Percentiles rank a stretch among this genome's conserved stretches.
Evolutionary conservation across 768 basidiomycete genomes (phyloP).

Genomic region (Asterophora parasitica): DNA sequence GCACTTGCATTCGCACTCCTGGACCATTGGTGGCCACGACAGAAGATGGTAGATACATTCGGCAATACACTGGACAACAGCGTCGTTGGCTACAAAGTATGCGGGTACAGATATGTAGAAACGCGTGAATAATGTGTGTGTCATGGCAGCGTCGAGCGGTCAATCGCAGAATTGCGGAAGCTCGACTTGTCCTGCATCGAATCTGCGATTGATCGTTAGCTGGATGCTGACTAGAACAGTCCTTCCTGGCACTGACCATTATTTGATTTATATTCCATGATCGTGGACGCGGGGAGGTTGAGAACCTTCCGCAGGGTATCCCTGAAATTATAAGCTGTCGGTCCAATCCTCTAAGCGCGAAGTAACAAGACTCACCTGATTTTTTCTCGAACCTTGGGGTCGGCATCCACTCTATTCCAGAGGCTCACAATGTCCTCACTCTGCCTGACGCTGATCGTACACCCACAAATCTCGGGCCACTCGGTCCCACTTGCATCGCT

Average conservation of each 20-base stretch:
- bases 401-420: constrained; percentile 85
- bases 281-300: constrained; percentile 68
- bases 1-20: too few relatives aligned
- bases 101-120: not conserved
- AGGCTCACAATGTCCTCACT: constrained; percentile 91
- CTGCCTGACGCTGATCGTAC: constrained; percentile 90
- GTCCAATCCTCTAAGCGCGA: not conserved
- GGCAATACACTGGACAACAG: not conserved
- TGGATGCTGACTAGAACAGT: not conserved
- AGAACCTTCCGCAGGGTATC: constrained; percentile 77
- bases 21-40: not conserved
- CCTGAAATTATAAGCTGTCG: constrained; percentile 32
- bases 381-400: constrained; percentile 70
- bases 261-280: constrained; percentile 95
- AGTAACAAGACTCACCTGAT: constrained; percentile 56
- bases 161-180: constrained; percentile 65
- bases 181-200: constrained; percentile 88
- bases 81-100: not conserved
- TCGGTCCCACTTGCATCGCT: constrained; percentile 36
- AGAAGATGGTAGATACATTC: too few relatives aligned
- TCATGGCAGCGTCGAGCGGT: constrained; percentile 33
- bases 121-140: constrained; percentile 3
- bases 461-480: constrained; percentile 87
- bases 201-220: constrained; percentile 38
- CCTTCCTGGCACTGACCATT: constrained; percentile 48